Evolutionary conservation across 164 flowering plant genomes (phyloP).

Genomic region (Buxus sempervirens): DNA sequence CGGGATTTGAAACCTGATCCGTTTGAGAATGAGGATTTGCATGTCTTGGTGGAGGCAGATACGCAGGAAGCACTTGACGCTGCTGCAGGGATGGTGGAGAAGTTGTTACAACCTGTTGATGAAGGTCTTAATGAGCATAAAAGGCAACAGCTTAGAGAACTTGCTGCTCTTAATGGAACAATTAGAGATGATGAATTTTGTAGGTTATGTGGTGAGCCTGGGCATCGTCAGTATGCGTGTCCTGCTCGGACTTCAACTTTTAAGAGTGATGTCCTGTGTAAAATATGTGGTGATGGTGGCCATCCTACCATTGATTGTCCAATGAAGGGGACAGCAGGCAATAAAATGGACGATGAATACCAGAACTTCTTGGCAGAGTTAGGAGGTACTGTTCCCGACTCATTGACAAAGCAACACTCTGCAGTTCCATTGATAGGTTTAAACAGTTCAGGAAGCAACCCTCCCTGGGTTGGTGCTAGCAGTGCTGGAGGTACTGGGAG

Average conservation of each 20-base stretch:
- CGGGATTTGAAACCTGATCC: slow-evolving; percentile 79
- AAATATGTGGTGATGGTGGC: slow-evolving; percentile 97
- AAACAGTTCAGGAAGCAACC: slow-evolving; percentile 55
- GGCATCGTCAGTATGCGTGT: slow-evolving; percentile 90
- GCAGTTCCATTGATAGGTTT: slow-evolving; percentile 47
- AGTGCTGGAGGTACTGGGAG: slow-evolving; percentile 35
- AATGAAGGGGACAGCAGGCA: slow-evolving; percentile 78
- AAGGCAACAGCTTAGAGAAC: slow-evolving; percentile 88
- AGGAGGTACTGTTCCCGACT: slow-evolving; percentile 81
- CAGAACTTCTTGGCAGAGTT: slow-evolving; percentile 89
- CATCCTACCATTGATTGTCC: slow-evolving; percentile 97
- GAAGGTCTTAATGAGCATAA: slow-evolving; percentile 94
- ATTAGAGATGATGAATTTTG: slow-evolving; percentile 93
- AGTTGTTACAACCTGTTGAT: slow-evolving; percentile 92
- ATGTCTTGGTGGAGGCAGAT: slow-evolving; percentile 93
- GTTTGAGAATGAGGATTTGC: slow-evolving; percentile 90
- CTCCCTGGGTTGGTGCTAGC: slow-evolving; percentile 68
- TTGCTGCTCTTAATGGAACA: slow-evolving; percentile 92
- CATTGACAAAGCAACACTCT: slow-evolving; percentile 43
- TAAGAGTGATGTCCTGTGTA: slow-evolving; percentile 89
- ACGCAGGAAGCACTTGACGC: slow-evolving; percentile 87
- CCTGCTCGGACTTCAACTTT: slow-evolving; percentile 77
- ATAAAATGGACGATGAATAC: slow-evolving; percentile 97
- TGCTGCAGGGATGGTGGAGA: slow-evolving; percentile 96
- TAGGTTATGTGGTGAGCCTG: slow-evolving; percentile 92